Conservation (phyloP, 2,329 filamentous ascomycete species). For the Calonectria naviculata region DNA sequence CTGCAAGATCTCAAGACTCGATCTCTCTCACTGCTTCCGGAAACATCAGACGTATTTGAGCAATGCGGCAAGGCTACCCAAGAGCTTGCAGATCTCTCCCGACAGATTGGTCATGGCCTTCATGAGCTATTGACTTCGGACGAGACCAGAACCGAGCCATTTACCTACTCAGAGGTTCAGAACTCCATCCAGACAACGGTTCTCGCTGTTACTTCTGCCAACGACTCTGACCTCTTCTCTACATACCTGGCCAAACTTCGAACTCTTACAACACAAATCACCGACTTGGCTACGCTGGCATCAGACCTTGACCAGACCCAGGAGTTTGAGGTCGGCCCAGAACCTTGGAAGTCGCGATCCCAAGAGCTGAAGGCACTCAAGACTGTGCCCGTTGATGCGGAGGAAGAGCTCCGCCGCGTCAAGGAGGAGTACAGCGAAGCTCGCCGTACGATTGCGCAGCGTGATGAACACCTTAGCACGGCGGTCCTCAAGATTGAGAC, state of each 20-base stretch:
- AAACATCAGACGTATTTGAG: conserved; percentile 77
- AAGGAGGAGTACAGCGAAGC: conserved; percentile 85
- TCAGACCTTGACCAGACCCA: conserved; percentile 77
- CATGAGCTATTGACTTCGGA: conserved; percentile 73
- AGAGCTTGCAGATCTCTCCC: conserved; percentile 74
- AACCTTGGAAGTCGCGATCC: conserved; percentile 87
- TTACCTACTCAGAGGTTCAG: conserved; percentile 75
- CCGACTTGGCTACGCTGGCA: conserved; percentile 77
- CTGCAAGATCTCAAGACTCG: conserved; percentile 82
- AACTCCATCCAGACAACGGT: conserved; percentile 68
- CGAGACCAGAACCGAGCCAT: conserved; percentile 76
- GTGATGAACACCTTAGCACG: conserved; percentile 87
- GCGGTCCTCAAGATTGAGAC: conserved; percentile 93
- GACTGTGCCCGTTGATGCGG: conserved; percentile 81
- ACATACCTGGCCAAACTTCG: conserved; percentile 76
- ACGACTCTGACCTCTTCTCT: conserved; percentile 77
- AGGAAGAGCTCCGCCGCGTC: conserved; percentile 84
- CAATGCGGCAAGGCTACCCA: conserved; percentile 73
- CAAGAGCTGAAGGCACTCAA: conserved; percentile 86
- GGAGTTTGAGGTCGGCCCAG: conserved; percentile 80
- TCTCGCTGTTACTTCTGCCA: conserved; percentile 59
- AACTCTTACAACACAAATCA: conserved; percentile 70
- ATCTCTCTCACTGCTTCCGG: conserved; percentile 77
- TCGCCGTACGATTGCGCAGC: conserved; percentile 75
- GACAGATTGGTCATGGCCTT: conserved; percentile 74